Conservation (phyloP, 345 rosid genomes). For the Eucalyptus viminalis region DNA sequence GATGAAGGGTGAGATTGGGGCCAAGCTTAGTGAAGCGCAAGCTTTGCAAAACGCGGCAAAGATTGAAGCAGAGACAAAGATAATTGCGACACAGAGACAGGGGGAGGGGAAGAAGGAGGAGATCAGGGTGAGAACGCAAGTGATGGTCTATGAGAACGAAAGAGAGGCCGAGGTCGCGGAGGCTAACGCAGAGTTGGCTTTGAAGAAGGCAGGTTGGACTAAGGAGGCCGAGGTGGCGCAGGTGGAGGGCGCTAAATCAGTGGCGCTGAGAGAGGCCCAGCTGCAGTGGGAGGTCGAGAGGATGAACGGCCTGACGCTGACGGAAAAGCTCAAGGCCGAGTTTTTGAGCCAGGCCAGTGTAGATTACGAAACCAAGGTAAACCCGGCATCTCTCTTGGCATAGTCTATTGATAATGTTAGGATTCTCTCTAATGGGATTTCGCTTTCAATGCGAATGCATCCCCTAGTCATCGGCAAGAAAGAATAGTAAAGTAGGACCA, state of each 20-base stretch:
- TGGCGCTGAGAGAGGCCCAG: constrained; percentile 60
- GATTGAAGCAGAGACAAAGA: constrained; percentile 66
- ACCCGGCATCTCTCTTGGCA: neutral
- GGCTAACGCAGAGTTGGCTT: constrained; percentile 57
- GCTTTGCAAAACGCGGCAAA: constrained; percentile 69
- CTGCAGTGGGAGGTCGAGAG: constrained; percentile 60
- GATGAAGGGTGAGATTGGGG: constrained; percentile 79
- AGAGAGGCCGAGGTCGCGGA: constrained; percentile 62
- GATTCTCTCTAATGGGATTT: neutral
- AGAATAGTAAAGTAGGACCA: neutral
- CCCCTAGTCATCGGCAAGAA: neutral
- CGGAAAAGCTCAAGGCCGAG: constrained; percentile 81
- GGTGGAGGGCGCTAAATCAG: constrained; percentile 66
- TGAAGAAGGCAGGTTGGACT: constrained; percentile 70
- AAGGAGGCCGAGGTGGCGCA: constrained; percentile 57
- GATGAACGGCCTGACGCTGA: constrained; percentile 54
- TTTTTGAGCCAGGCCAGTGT: constrained; percentile 63
- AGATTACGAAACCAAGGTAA: constrained; percentile 70
- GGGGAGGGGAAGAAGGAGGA: constrained; percentile 67
- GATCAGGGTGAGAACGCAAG: constrained; percentile 43
- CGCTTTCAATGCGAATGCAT: neutral
- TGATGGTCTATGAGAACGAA: constrained; percentile 62
- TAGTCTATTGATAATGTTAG: neutral
- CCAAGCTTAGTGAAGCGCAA: constrained; percentile 36
- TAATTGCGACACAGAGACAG: constrained; percentile 32